Percentiles rank a stretch among this genome's conserved stretches.
Conservation (phyloP, 1,284 basidiomycete species). For the Sphaerobolus stellatus region DNA sequence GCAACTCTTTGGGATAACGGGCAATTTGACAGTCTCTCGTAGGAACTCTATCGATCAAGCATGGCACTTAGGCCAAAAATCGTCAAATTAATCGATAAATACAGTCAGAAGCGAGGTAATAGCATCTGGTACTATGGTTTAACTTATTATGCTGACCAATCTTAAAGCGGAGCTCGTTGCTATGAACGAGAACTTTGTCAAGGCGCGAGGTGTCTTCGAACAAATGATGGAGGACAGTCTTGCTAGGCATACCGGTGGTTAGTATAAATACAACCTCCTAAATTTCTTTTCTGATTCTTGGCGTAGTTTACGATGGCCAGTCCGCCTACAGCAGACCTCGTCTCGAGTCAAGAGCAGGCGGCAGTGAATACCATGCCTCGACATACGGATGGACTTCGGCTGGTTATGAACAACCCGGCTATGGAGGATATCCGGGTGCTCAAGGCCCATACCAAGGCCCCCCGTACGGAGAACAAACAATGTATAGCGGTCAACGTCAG, state of each 20-base stretch:
- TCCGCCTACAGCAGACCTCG: conserved; percentile 13
- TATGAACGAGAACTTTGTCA: conserved; percentile 88
- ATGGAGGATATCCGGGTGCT: conserved; percentile 26
- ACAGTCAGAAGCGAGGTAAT: conserved; percentile 87
- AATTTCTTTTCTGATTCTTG: conserved; percentile 4
- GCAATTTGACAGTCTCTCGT: conserved; percentile 3
- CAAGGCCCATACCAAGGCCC: too few species aligned
- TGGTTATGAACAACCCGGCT: conserved; percentile 49
- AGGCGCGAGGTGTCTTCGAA: conserved; percentile 81
- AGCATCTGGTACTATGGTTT: neutral
- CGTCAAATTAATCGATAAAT: conserved; percentile 95
- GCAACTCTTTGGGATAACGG: neutral
- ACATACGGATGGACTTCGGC: conserved; percentile 41
- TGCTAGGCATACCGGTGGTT: conserved; percentile 67
- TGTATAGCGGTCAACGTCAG: too few species aligned
- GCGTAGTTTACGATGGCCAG: conserved; percentile 16
- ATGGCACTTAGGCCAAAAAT: conserved; percentile 93
- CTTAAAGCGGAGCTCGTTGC: conserved; percentile 74
- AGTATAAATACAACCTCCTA: conserved; percentile 20
- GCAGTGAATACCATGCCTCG: conserved; percentile 28
- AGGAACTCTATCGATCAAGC: conserved; percentile 89
- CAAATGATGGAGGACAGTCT: conserved; percentile 90
- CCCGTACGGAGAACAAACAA: too few species aligned
- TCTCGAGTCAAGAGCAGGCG: conserved; percentile 17
- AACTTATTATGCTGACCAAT: conserved; percentile 6